Base-by-base conservation (phyloP, 176 grass and related monocot species). In the Elymus sibiricus region DNA sequence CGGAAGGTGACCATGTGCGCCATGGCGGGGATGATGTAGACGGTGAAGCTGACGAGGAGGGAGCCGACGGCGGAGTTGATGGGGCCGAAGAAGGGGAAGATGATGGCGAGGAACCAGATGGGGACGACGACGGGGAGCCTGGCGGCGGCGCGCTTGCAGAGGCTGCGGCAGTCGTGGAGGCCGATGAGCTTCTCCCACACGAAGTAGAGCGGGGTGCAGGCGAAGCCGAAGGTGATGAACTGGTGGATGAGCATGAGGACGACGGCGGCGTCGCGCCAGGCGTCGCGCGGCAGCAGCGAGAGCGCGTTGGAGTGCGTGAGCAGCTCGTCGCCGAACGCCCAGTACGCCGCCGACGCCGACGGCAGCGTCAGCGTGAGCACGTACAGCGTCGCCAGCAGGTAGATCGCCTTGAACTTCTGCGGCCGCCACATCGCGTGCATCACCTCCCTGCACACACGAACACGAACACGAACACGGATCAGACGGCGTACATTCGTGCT, bases 391-490 rank as follows among this genome's bases (percentile, higher is more conserved):
- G 96, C 96, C 39, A 98, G 71, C 14, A 98, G 86, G 88, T 98
- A 98, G 83, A 98, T 95, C 16, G 93, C 90, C 92, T 98, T 98
- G 87, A 98, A 98, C 86, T 98, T 95, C 81, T 98, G 96, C 0
- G 96, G 96, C 3, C 94, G 89, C 96, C 96, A 98, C 96, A 98
- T 98, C 25, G 96, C 96, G 59, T 98, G 96, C 96, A 98, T 98
- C 62, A 98, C 94, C 90, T 98, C 96, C 68, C 96, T 95, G 89
- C 32, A 81, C 49, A 70, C 39, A 68, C 64, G 25, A 7, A 10
- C 1, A 0, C n/a, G 37, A 7, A 15, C 6, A 2, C 24, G 37
- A 12, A 13, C 21, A 19, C 5, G 32, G 10, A 9, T 22, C 35
- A 32, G 14, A 16, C 0, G 46, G 46, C 46, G 14, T 49, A 49